Evolutionary conservation across 1,284 basidiomycete genomes (phyloP).

Genomic region (Ustilago tritici): DNA sequence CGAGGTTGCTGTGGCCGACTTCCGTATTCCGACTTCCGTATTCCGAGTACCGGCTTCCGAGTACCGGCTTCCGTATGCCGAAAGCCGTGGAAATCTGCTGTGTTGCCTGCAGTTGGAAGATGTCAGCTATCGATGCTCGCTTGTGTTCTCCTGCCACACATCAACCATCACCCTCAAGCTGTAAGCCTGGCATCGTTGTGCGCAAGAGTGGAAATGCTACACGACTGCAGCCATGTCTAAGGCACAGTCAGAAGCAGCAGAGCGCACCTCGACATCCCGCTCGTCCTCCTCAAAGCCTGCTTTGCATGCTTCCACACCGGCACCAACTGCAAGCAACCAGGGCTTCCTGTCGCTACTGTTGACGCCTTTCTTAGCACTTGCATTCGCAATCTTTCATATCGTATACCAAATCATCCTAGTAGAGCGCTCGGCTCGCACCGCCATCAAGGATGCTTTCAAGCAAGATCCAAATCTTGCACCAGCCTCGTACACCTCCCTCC

Average conservation of each 20-base stretch:
- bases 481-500: conserved; percentile 12
- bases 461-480: not conserved
- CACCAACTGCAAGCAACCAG: not conserved
- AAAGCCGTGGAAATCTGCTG: no score
- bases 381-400: conserved; percentile 30
- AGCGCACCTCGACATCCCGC: not conserved
- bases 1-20: no score
- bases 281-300: not conserved
- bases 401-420: conserved; percentile 24
- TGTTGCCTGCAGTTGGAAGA: no score
- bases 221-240: conserved; percentile 1
- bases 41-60: no score
- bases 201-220: not conserved
- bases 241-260: conserved; percentile 8
- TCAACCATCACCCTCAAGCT: not conserved
- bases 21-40: no score
- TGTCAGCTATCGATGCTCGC: not conserved
- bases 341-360: conserved; percentile 21
- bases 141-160: not conserved
- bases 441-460: not conserved
- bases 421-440: not conserved
- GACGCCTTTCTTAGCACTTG: conserved; percentile 25
- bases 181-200: not conserved
- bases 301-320: not conserved
- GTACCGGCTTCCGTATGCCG: no score